Evolutionary conservation across 495 filamentous ascomycete genomes (phyloP).

Genomic region (Thermochaetoides thermophila): DNA sequence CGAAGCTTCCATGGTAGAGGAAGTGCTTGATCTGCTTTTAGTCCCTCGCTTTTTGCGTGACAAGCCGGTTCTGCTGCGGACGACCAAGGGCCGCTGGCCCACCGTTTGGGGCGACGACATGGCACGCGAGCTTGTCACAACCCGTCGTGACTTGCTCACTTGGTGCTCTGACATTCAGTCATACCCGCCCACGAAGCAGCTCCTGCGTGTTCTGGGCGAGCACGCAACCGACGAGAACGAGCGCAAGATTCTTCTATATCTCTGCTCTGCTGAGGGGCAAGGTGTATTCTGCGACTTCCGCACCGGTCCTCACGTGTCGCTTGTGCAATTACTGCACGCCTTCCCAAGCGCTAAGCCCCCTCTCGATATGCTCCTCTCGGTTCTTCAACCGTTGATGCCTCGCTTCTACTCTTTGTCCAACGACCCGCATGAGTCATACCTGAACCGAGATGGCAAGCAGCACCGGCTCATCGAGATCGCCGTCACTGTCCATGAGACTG

Average conservation of each 20-base stretch:
- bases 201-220: slow-evolving; percentile 79
- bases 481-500: slow-evolving; percentile 78
- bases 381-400: slow-evolving; percentile 79
- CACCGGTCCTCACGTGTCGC: slow-evolving; percentile 69
- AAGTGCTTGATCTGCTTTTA: slow-evolving; percentile 64
- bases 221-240: slow-evolving; percentile 65
- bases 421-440: slow-evolving; percentile 75
- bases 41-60: slow-evolving; percentile 67
- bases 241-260: slow-evolving; percentile 71
- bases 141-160: slow-evolving; percentile 75
- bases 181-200: slow-evolving; percentile 73
- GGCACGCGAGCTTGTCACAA: slow-evolving; percentile 69
- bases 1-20: slow-evolving; percentile 59
- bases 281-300: slow-evolving; percentile 89
- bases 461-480: slow-evolving; percentile 86
- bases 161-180: slow-evolving; percentile 94
- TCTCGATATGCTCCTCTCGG: slow-evolving; percentile 62
- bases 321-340: slow-evolving; percentile 74
- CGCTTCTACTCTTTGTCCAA: slow-evolving; percentile 97
- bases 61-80: slow-evolving; percentile 63
- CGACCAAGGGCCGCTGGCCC: slow-evolving; percentile 75
- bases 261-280: slow-evolving; percentile 84
- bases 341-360: slow-evolving; percentile 87
- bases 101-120: slow-evolving; percentile 96
- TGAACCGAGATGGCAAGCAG: slow-evolving; percentile 47